These are phyloP conservation scores for Trametes cinnabarina DNA, from an alignment of 768 basidiomycete genomes.

Conservation along the genomic window DNA sequence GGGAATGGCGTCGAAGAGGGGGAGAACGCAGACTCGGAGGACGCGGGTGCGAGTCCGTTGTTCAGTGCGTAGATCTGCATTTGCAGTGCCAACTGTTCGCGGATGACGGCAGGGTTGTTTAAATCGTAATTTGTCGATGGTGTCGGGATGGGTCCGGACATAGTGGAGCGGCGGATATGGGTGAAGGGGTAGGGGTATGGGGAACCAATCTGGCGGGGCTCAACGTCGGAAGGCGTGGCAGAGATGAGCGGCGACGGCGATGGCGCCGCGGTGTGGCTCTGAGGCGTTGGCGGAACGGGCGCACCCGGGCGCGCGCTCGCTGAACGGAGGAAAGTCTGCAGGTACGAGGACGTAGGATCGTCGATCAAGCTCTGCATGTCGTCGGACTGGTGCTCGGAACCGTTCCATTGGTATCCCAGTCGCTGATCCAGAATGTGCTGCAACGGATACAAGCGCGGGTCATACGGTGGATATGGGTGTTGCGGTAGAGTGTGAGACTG, in stretches of 20 bases:
- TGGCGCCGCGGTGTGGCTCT: conserved; percentile 70
- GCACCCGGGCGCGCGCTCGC: conserved; percentile 58
- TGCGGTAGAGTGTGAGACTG: conserved; percentile 2
- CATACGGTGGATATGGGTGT: conserved; percentile 11
- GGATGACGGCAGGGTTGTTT: conserved; percentile 49
- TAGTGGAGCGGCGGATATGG: conserved; percentile 60
- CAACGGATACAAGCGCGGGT: conserved; percentile 11
- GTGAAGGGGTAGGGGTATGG: conserved; percentile 79
- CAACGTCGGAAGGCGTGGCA: conserved; percentile 42
- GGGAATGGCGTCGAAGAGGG: conserved; percentile 76
- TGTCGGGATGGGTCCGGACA: conserved; percentile 34
- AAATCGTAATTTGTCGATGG: conserved; percentile 38
- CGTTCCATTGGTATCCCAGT: conserved; percentile 23
- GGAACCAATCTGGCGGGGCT: conserved; percentile 49
- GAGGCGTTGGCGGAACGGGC: conserved; percentile 78
- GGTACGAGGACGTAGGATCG: conserved; percentile 56
- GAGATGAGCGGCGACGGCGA: conserved; percentile 68
- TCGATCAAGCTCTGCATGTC: conserved; percentile 60
- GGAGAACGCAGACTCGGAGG: conserved; percentile 74
- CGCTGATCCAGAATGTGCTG: conserved; percentile 17
- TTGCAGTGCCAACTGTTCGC: conserved; percentile 70
- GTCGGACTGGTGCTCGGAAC: conserved; percentile 42
- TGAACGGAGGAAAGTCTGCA: conserved; percentile 57
- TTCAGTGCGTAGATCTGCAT: conserved; percentile 77
- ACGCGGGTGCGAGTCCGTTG: conserved; percentile 55